phyloP scores from a whole-genome alignment of 352 stramenopile species.

The Peronospora destructor region DNA sequence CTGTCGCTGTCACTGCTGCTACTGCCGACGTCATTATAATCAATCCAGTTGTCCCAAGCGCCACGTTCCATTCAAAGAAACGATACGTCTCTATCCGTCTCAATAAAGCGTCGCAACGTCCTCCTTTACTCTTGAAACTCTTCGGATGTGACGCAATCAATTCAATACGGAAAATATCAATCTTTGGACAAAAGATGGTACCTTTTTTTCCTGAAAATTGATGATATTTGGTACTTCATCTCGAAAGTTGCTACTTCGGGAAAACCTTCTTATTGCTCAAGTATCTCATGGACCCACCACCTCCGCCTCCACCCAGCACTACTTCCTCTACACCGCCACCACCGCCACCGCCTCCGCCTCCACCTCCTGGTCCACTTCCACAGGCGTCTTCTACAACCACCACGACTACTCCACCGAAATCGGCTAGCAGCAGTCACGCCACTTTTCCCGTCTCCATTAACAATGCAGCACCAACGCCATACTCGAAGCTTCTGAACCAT shows the following conservation, averaged over 20 bases:
- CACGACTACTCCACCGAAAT: constrained; percentile 4
- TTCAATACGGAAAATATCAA: constrained; percentile 28
- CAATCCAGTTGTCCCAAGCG: too few species aligned
- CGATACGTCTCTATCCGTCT: too few species aligned
- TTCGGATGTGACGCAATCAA: constrained; percentile 7
- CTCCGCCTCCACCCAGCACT: constrained; percentile 9
- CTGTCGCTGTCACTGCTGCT: too few species aligned
- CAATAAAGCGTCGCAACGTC: too few species aligned
- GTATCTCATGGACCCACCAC: constrained; percentile 20
- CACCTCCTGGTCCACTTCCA: constrained; percentile 35
- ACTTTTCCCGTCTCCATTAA: constrained; percentile 20
- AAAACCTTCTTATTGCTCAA: too few species aligned
- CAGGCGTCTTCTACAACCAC: constrained; percentile 10
- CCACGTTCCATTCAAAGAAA: too few species aligned
- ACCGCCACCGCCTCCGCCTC: constrained; percentile 37
- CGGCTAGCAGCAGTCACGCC: constrained; percentile 6
- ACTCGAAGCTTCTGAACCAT: constrained; percentile 71
- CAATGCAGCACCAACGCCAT: constrained; percentile 29
- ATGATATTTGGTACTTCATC: constrained; percentile 1
- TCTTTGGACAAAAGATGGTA: too few species aligned
- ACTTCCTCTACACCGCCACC: constrained; percentile 16
- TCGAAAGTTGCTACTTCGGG: neutral
- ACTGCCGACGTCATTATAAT: too few species aligned
- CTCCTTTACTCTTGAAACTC: too few species aligned
- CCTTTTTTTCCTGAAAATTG: too few species aligned